Evolutionary conservation across 805 yeast genomes (phyloP).

Genomic region (Kazachstania martiniae): DNA sequence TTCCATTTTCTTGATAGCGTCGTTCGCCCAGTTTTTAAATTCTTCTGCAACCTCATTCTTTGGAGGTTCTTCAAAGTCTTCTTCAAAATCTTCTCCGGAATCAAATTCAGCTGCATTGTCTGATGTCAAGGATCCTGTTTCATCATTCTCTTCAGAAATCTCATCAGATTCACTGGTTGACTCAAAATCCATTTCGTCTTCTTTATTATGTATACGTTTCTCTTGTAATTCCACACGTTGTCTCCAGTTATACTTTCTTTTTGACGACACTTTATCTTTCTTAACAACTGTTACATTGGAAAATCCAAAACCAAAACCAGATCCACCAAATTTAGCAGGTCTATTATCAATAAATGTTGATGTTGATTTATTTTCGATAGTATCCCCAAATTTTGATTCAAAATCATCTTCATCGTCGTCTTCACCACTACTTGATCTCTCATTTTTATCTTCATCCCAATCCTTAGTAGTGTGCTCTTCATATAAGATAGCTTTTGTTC

Average conservation of each 20-base stretch:
- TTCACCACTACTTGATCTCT: conserved; percentile 9
- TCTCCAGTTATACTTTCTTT: conserved; percentile 69
- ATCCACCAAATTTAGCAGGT: conserved; percentile 48
- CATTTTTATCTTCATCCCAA: conserved; percentile 38
- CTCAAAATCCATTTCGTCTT: conserved; percentile 54
- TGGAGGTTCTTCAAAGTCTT: conserved; percentile 24
- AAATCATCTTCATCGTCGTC: conserved; percentile 21
- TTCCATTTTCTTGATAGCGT: conserved; percentile 52
- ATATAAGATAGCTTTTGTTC: conserved; percentile 51
- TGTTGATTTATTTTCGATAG: conserved; percentile 5
- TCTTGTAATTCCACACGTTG: conserved; percentile 39
- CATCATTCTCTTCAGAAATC: conserved; percentile 15
- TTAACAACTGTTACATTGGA: conserved; percentile 40
- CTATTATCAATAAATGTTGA: conserved; percentile 61
- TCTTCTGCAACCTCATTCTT: conserved; percentile 39
- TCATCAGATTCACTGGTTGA: conserved; percentile 28
- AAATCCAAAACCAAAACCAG: conserved; percentile 65
- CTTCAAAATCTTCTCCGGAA: conserved; percentile 11
- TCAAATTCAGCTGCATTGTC: conserved; percentile 11
- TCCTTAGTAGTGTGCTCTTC: conserved; percentile 56
- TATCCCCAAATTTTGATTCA: conserved; percentile 19
- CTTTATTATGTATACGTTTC: conserved; percentile 33
- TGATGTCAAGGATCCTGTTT: conserved; percentile 9
- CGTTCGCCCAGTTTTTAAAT: conserved; percentile 85
- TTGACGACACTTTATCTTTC: conserved; percentile 18